These are phyloP conservation scores for Candida sanyaensis DNA, from an alignment of 1,139 yeast genomes.

Conservation along the genomic window DNA sequence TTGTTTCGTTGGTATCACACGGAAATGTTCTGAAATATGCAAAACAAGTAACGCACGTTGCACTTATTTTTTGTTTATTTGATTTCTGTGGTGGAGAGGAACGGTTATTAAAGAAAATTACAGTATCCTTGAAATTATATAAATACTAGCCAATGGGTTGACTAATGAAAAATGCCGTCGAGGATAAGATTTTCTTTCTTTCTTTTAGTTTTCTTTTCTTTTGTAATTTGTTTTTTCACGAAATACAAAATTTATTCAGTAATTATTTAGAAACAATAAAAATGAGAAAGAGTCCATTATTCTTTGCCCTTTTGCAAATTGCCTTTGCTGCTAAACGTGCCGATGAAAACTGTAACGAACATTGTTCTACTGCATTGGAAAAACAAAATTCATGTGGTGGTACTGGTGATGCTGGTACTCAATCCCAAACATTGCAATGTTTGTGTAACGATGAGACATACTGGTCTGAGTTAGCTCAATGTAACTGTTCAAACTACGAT, in stretches of 20 bases:
- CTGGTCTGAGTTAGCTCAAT: constrained; percentile 5
- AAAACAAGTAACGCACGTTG: neutral
- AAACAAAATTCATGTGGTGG: constrained; percentile 4
- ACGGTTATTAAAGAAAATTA: too few relatives aligned
- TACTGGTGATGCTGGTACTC: constrained; percentile 1
- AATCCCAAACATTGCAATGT: constrained; percentile 2
- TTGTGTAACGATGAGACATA: constrained; percentile 3
- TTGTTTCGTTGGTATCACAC: neutral
- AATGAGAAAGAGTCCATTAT: constrained; percentile 3
- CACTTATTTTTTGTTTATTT: neutral
- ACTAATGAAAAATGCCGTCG: too few relatives aligned
- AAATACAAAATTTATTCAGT: too few relatives aligned
- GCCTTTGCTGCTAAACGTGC: constrained; percentile 5
- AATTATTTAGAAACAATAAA: neutral
- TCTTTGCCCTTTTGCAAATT: constrained; percentile 5
- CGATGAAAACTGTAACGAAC: constrained; percentile 3
- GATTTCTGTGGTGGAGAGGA: neutral
- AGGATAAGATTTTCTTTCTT: neutral
- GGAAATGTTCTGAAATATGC: constrained; percentile 3
- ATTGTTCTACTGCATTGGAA: neutral
- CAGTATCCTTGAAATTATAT: neutral
- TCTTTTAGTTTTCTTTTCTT: neutral
- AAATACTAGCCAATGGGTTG: neutral
- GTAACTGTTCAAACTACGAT: constrained; percentile 4
- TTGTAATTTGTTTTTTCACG: neutral